Evolutionary conservation across 2,329 filamentous ascomycete species (phyloP).

Genomic region (Beauveria varroae): DNA sequence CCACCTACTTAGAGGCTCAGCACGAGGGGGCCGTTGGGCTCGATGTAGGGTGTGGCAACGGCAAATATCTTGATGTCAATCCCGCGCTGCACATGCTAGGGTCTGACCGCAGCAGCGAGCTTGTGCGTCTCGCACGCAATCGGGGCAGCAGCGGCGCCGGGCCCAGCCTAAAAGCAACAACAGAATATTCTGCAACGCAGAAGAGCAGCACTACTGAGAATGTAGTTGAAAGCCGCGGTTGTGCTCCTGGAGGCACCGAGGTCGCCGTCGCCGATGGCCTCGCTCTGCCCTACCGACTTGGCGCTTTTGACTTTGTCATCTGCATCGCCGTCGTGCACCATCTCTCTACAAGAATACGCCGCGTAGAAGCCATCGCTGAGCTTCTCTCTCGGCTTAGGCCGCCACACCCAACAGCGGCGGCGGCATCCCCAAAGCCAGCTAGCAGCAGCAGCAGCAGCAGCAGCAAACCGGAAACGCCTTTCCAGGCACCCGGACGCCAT

Average conservation of each 20-base stretch:
- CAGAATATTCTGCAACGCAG: neutral
- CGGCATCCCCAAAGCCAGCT: constrained; percentile 30
- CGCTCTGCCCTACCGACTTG: constrained; percentile 65
- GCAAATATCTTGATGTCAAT: constrained; percentile 86
- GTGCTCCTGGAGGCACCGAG: constrained; percentile 42
- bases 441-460: neutral
- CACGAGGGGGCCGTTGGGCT: constrained; percentile 69
- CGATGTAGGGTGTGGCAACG: constrained; percentile 93
- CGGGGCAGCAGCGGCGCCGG: constrained; percentile 12
- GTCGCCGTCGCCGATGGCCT: constrained; percentile 76
- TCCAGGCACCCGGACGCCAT: constrained; percentile 11
- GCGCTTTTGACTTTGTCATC: constrained; percentile 70
- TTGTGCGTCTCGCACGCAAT: constrained; percentile 41
- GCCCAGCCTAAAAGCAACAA: neutral
- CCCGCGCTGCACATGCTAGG: constrained; percentile 69
- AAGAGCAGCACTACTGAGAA: neutral
- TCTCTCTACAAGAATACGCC: constrained; percentile 67
- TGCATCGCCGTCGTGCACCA: constrained; percentile 94
- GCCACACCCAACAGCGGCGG: constrained; percentile 33
- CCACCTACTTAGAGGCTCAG: constrained; percentile 63
- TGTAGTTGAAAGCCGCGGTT: neutral
- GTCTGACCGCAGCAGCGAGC: constrained; percentile 67
- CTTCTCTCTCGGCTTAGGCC: constrained; percentile 42
- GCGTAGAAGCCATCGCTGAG: constrained; percentile 62
- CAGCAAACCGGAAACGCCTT: neutral